These are phyloP conservation scores for Escovopsis sp. DNA, from an alignment of 2,329 filamentous ascomycete genomes.

Conservation along the genomic window DNA sequence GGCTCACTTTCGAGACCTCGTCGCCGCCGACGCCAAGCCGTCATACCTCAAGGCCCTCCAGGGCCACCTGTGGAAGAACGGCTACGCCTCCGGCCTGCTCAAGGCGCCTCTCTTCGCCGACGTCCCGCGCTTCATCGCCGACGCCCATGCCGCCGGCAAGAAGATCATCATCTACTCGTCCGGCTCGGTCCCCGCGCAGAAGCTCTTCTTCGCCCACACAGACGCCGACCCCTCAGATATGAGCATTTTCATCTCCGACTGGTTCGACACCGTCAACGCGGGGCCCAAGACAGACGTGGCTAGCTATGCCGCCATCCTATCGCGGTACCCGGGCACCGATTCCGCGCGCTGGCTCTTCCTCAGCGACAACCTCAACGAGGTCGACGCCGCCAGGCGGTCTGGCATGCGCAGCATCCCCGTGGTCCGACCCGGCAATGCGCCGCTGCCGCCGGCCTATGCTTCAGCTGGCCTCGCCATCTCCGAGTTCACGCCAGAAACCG, in stretches of 20 bases:
- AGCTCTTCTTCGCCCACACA: conserved; percentile 60
- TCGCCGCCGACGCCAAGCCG: conserved; percentile 57
- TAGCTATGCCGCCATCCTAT: conserved; percentile 55
- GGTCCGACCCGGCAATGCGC: conserved; percentile 55
- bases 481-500: conserved; percentile 18
- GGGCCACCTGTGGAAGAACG: conserved; percentile 62
- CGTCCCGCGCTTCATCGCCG: conserved; percentile 46
- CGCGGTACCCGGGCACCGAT: conserved; percentile 25
- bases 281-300: conserved; percentile 53
- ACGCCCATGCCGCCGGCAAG: conserved; percentile 42
- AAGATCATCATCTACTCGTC: conserved; percentile 68
- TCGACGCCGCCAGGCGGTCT: conserved; percentile 44
- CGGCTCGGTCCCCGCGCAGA: conserved; percentile 67
- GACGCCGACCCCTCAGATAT: conserved; percentile 44
- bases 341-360: conserved; percentile 55
- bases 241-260: conserved; percentile 43
- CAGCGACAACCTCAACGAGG: conserved; percentile 63
- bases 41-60: conserved; percentile 68
- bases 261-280: conserved; percentile 72
- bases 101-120: conserved; percentile 62
- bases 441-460: conserved; percentile 35
- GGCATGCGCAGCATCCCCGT: conserved; percentile 52
- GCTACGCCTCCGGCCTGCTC: conserved; percentile 56
- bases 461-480: conserved; percentile 20
- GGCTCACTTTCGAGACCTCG: conserved; percentile 55